phyloP scores from a whole-genome alignment of 345 rosid species.

The Salix viminalis region DNA sequence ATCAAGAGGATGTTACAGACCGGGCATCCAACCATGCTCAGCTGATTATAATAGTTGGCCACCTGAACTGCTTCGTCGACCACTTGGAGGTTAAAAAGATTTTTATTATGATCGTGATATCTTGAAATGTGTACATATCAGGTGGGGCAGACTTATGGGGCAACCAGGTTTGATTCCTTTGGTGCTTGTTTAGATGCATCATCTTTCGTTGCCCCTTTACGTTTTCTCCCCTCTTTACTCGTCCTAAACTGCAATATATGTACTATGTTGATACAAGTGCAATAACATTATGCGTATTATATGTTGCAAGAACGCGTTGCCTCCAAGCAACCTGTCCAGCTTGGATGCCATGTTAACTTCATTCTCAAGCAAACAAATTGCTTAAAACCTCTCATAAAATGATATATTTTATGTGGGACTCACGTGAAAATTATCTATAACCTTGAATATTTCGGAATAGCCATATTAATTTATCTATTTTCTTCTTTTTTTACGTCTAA shows the following conservation, averaged over 20 bases:
- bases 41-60: constrained; percentile 33
- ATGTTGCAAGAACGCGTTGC: too few species aligned
- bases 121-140: not conserved
- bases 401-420: too few species aligned
- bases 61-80: constrained; percentile 1
- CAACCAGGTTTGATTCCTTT: not conserved
- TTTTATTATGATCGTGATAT: not conserved
- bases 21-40: constrained; percentile 91
- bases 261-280: not conserved
- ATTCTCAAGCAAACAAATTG: too few species aligned
- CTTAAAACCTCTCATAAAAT: too few species aligned
- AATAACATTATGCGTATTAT: not conserved
- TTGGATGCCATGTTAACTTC: too few species aligned
- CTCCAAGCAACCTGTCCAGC: too few species aligned
- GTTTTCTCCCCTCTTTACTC: not conserved
- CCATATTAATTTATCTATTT: too few species aligned
- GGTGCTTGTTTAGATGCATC: not conserved
- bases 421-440: too few species aligned
- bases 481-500: too few species aligned
- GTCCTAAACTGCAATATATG: not conserved
- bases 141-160: not conserved
- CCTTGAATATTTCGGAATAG: too few species aligned
- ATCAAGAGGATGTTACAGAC: constrained; percentile 90
- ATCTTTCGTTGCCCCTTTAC: not conserved
- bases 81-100: not conserved